Conservation (phyloP, 78 protist species). For the Chrysochromulina parva region DNA sequence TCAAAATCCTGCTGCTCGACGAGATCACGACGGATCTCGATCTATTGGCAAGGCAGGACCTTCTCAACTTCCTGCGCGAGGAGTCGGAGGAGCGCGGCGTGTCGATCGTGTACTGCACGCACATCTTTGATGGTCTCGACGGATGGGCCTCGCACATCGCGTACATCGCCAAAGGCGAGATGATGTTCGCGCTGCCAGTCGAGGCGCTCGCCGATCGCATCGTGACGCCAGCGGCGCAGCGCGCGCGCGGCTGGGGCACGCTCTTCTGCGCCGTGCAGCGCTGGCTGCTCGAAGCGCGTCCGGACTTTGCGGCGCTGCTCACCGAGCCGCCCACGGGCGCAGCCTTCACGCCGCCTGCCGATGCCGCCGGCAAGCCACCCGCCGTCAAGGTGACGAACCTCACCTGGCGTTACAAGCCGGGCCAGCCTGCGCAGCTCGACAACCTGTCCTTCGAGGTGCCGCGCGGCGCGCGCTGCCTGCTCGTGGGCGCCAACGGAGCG, state of each 20-base stretch:
- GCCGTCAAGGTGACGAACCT: neutral
- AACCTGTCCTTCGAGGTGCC: neutral
- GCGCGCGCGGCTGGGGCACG: neutral
- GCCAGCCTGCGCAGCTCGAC: neutral
- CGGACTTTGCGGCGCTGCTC: neutral
- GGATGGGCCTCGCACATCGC: slow-evolving; percentile 59
- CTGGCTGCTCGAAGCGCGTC: neutral
- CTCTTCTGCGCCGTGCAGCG: slow-evolving; percentile 24
- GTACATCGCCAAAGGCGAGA: neutral
- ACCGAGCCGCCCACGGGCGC: neutral
- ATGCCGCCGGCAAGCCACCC: neutral
- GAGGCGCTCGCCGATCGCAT: neutral
- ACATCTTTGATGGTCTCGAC: slow-evolving; percentile 68
- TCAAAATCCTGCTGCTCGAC: slow-evolving; percentile 48
- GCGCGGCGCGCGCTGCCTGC: slow-evolving; percentile 41
- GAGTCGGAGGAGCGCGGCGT: slow-evolving; percentile 24
- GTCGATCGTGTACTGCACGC: slow-evolving; percentile 59
- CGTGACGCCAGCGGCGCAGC: neutral
- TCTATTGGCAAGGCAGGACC: slow-evolving; percentile 52
- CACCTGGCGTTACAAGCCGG: neutral
- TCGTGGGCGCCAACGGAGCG: slow-evolving; percentile 76
- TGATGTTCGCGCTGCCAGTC: neutral
- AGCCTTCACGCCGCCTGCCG: neutral
- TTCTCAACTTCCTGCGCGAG: slow-evolving; percentile 31
- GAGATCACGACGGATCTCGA: slow-evolving; percentile 72